Evolutionary conservation across 192 early-diverging fungal species (phyloP).

Genomic region (Thamnidium elegans): DNA sequence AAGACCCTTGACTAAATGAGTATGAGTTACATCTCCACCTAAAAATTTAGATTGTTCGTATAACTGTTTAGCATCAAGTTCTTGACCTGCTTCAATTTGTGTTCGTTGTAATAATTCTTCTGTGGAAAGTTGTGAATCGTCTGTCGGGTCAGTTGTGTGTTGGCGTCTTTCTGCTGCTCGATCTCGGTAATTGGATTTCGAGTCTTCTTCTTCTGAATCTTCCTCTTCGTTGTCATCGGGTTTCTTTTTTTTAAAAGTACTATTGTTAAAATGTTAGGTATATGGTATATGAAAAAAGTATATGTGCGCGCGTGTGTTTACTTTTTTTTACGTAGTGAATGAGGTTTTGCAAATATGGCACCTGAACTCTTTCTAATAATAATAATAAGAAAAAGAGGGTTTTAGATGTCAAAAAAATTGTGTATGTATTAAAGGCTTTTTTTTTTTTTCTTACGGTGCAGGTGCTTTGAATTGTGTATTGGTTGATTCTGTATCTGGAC

Average conservation of each 20-base stretch:
- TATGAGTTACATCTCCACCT: conserved; percentile 82
- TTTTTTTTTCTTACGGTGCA: conserved; percentile 7
- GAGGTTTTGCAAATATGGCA: conserved; percentile 45
- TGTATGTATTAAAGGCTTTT: background rate
- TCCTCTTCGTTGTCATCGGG: background rate
- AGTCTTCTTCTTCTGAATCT: conserved; percentile 6
- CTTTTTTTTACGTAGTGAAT: conserved; percentile 43
- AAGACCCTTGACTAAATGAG: conserved; percentile 91
- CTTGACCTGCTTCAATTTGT: conserved; percentile 35
- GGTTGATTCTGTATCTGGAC: conserved; percentile 27
- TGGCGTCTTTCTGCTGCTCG: conserved; percentile 87
- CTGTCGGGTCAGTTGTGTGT: conserved; percentile 35
- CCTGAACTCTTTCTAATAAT: conserved; percentile 33
- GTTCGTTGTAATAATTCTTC: conserved; percentile 55
- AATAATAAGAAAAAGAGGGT: conserved; percentile 1
- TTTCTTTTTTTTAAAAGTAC: conserved; percentile 25
- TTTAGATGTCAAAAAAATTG: background rate
- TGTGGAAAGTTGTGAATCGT: conserved; percentile 65
- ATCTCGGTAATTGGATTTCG: conserved; percentile 71
- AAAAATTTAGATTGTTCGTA: conserved; percentile 87
- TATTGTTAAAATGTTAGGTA: conserved; percentile 7
- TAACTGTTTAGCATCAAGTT: conserved; percentile 44
- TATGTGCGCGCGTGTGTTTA: conserved; percentile 4
- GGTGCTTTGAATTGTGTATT: conserved; percentile 33
- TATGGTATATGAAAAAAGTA: too few relatives aligned